A percentile compares a stretch with the other conserved stretches of the same genome.
Evolutionary conservation across 176 grass and related monocot species (phyloP).

Genomic region (Triticum aestivum): IWGSC_CS_RefSeq_v2.1 NC_057796.1:42192965-42193464

Average conservation of each 20-base stretch:
- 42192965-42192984: background rate
- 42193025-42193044: background rate
- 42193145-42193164: background rate
- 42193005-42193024: background rate
- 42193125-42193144: background rate
- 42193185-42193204: background rate
- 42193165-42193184: background rate
- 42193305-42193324: slow-evolving; percentile 14
- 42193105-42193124: background rate
- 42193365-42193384: slow-evolving; percentile 28
- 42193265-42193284: background rate
- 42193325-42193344: slow-evolving; percentile 3
- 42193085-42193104: background rate
- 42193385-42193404: slow-evolving; percentile 19
- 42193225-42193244: background rate
- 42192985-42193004: slow-evolving; percentile 15
- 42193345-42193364: background rate
- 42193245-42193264: background rate
- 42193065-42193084: background rate
- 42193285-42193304: background rate
- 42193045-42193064: background rate
- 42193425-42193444: slow-evolving; percentile 33
- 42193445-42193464: slow-evolving; percentile 37
- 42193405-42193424: slow-evolving; percentile 29
- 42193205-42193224: background rate